Conservation (phyloP, 495 filamentous ascomycete genomes). For the Hypomontagnella submonticulosa region DNA sequence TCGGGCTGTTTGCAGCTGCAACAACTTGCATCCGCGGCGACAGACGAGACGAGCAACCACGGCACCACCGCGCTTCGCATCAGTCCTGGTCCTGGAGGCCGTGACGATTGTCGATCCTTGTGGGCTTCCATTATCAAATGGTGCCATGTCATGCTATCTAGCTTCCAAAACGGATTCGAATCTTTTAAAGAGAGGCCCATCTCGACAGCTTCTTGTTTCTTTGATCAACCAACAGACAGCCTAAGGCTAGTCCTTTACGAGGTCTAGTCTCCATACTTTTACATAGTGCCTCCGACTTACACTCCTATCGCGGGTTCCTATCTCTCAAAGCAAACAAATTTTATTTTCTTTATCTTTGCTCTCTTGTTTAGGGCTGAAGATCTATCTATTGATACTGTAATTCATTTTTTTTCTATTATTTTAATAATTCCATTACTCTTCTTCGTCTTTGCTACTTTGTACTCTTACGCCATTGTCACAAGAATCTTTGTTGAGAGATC, state of each 20-base stretch:
- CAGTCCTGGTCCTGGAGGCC: constrained; percentile 36
- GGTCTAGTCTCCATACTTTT: constrained; percentile 35
- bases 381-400: constrained; percentile 20
- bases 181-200: constrained; percentile 17
- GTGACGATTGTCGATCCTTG: constrained; percentile 41
- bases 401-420: constrained; percentile 6
- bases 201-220: constrained; percentile 17
- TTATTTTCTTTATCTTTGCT: constrained; percentile 30
- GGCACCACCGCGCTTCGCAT: constrained; percentile 16
- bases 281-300: constrained; percentile 34
- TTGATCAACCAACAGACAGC: constrained; percentile 21
- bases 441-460: constrained; percentile 15
- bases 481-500: constrained; percentile 25
- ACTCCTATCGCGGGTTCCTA: constrained; percentile 39
- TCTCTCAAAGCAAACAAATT: constrained; percentile 26
- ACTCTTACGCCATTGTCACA: constrained; percentile 17
- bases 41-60: constrained; percentile 33
- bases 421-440: constrained; percentile 24
- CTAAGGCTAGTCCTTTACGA: constrained; percentile 25
- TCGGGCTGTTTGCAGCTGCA: constrained; percentile 44
- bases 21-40: constrained; percentile 44
- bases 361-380: constrained; percentile 26
- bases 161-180: constrained; percentile 19
- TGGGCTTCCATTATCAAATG: constrained; percentile 38
- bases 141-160: constrained; percentile 48